These are phyloP conservation scores for Rossbeevera mucosa DNA, from an alignment of 768 basidiomycete genomes.

Conservation along the genomic window DNA sequence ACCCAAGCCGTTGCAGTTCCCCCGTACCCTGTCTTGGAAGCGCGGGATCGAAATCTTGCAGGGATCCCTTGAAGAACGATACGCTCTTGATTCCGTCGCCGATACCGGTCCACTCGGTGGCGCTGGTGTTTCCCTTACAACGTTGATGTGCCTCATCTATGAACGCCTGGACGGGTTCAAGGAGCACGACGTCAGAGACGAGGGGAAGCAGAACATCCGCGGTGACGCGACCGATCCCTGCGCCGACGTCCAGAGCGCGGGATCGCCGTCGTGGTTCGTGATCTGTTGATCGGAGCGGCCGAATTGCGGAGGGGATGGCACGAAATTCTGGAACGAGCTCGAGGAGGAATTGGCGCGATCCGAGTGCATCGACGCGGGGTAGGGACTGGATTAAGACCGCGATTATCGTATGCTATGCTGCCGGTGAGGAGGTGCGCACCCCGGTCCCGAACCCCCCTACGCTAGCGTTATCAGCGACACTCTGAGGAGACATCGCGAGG, in stretches of 20 bases:
- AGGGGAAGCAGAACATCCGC: slow-evolving; percentile 85
- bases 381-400: slow-evolving; percentile 51
- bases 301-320: slow-evolving; percentile 68
- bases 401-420: background rate
- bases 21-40: slow-evolving; percentile 34
- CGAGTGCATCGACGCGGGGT: slow-evolving; percentile 85
- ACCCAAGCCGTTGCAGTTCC: slow-evolving; percentile 66
- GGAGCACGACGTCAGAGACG: slow-evolving; percentile 78
- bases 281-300: slow-evolving; percentile 36
- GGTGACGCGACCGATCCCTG: slow-evolving; percentile 92
- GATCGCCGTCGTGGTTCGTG: slow-evolving; percentile 37
- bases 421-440: slow-evolving; percentile 25
- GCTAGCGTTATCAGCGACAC: slow-evolving; percentile 15
- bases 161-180: slow-evolving; percentile 84
- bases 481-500: background rate
- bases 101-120: slow-evolving; percentile 62
- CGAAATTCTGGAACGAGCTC: slow-evolving; percentile 76
- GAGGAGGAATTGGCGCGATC: slow-evolving; percentile 84
- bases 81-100: slow-evolving; percentile 62
- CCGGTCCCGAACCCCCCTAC: slow-evolving; percentile 55
- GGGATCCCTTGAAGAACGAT: slow-evolving; percentile 70
- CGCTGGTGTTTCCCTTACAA: slow-evolving; percentile 34
- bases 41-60: slow-evolving; percentile 79
- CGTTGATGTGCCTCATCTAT: slow-evolving; percentile 61
- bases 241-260: slow-evolving; percentile 88